Evolutionary conservation across 352 stramenopile genomes (phyloP), one percentile per base, ranked within the genome.

Genomic region (Phytophthora multivora): DNA sequence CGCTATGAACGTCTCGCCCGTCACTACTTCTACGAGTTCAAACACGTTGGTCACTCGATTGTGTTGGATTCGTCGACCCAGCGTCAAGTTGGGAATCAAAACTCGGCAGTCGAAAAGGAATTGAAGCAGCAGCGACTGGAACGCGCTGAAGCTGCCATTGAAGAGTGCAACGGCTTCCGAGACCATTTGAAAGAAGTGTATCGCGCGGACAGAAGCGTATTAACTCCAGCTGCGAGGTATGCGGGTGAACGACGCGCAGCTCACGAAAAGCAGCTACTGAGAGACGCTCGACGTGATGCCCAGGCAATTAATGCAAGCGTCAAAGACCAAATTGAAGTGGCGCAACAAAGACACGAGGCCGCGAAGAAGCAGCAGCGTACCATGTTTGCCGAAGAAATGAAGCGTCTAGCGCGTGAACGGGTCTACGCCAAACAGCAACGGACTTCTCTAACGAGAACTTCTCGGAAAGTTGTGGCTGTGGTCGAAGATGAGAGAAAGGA

Each of bases 1-100:
- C 76, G 78, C 5, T 88, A 84, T 47, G 59, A 81, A 25, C 75
- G 79, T 2, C 59, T 88, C 19, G 78, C 86, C 39, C 75, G 73
- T 0, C 63, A 87, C 26, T 89, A 84, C 47, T 91, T 80, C 42
- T 93, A 88, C 55, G 83, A 93, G 52, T 91, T 90, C 49, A 87
- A 85, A 59, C 63, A 87, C 63, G 3, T 86, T 1, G 83, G 83
- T 0, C 83, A 93, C 26, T 48, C 63, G 6, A 63, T 75, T 0
- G 35, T 71, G 25, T 83, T 83, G 7, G 63, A 83, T 18, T 69
- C 50, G 19, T 39, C 26, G 21, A 43, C 16, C 47, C 28, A 68
- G 11, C 18, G 12, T 13, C 38, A 59, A 16, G 16, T 45, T 55
- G 45, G 21, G 11, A 43, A 63, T 25, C 19, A 53, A 49, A 56